Evolutionary conservation across 2,329 filamentous ascomycete species (phyloP), one percentile per base, ranked within the genome.

Genomic region (Orbilia brochopaga): DNA sequence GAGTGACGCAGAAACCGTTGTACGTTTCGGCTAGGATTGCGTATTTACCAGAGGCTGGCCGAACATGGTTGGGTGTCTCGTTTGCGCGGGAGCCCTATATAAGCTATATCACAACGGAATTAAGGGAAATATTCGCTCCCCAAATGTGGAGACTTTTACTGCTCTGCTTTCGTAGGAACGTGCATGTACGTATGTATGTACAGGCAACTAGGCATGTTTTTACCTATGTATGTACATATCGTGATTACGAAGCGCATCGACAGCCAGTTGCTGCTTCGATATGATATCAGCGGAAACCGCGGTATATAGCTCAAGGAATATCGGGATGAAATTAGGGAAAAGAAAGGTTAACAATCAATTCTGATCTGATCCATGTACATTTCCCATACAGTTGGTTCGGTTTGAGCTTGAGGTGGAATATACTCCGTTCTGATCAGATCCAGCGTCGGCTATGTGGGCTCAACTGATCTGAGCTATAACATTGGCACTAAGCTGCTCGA

Each of bases 101-200:
- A 53, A 64, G 58, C 54, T 70, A 64, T 70, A 70, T 54, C 58
- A 64, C 19, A 46, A 62, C 66, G 66, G 66, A 70, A 70, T 70
- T 70, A 70, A 70, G 66, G 51, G 56, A 56, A 70, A 70, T 70
- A 70, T n/a, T 59, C 40, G 27, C 55, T 70, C 63, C 66, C 66
- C 54, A 70, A 63, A 40, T 70, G 66, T 70, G 66, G 66, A 57
- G 53, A 70, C 54, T 48, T 48, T 48, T 23, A 11, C 19, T 19
- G n/a, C n/a, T 19, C 19, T 10, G 44, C 44, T 19, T 48, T 32
- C 8, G 27, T 32, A 32, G 27, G 27, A 32, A 32, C 27, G 27
- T 32, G 27, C 27, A 32, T 32, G 8, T 8, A 32, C 3, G 27
- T 32, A 32, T 3, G 27, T 8, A 32, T 32, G 27, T 3, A 32